These are phyloP conservation scores for Macroventuria anomochaeta DNA, from an alignment of 2,329 filamentous ascomycete species.

Conservation along the genomic window DNA sequence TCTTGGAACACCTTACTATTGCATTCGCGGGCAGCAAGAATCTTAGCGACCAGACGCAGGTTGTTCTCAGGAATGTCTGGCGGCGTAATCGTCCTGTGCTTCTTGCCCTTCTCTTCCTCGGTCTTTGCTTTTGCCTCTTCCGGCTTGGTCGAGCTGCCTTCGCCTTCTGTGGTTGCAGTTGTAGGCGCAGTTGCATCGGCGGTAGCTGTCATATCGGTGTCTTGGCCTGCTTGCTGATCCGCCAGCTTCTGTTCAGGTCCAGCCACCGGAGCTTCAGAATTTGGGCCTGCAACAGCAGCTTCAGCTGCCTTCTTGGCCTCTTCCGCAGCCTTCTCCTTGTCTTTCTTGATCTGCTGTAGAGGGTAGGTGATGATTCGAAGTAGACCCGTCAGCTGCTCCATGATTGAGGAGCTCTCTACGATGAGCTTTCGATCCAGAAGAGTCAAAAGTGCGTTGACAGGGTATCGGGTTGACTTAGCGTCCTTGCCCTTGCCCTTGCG, in stretches of 20 bases:
- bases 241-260: conserved; percentile 17
- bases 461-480: conserved; percentile 81
- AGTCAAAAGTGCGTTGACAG: conserved; percentile 86
- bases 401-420: conserved; percentile 95
- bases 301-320: conserved; percentile 48
- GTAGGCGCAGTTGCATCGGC: conserved; percentile 38
- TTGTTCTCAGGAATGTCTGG: conserved; percentile 89
- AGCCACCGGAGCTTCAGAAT: conserved; percentile 31
- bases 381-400: conserved; percentile 89
- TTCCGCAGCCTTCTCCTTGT: conserved; percentile 70
- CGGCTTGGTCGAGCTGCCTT: conserved; percentile 38
- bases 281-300: conserved; percentile 5
- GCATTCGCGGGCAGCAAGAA: conserved; percentile 94
- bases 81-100: conserved; percentile 71
- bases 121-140: conserved; percentile 44
- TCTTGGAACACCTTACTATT: conserved; percentile 98
- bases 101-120: conserved; percentile 54
- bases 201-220: conserved; percentile 50
- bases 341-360: conserved; percentile 82
- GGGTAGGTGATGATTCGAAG: conserved; percentile 89
- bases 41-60: conserved; percentile 91
- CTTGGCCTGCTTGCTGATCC: conserved; percentile 20
- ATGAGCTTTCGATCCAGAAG: conserved; percentile 93
- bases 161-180: conserved; percentile 16
- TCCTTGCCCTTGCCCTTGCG: conserved; percentile 92